phyloP scores from a whole-genome alignment of 805 yeast genomes.

The Pichia deserticola region DNA sequence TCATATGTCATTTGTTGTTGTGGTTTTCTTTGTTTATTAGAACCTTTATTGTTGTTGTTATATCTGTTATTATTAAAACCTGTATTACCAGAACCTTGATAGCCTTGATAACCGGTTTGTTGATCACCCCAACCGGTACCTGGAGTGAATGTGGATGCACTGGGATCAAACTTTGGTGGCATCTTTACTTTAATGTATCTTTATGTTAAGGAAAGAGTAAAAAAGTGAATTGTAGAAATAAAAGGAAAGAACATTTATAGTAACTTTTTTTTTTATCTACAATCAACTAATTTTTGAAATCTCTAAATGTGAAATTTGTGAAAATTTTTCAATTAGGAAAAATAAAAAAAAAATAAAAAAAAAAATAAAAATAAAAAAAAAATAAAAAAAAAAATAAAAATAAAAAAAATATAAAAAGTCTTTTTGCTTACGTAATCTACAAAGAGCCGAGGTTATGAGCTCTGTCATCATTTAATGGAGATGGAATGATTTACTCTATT shows the following conservation, averaged over 20 bases:
- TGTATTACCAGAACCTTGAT: conserved; percentile 1
- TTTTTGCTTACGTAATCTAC: too few relatives aligned
- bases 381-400: too few relatives aligned
- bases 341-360: too few relatives aligned
- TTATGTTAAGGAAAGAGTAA: too few relatives aligned
- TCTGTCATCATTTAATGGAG: too few relatives aligned
- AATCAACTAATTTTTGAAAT: too few relatives aligned
- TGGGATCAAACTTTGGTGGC: conserved; percentile 38
- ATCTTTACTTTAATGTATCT: conserved; percentile 7
- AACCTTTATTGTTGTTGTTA: conserved; percentile 11
- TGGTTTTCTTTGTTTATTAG: conserved; percentile 11
- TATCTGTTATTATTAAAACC: conserved; percentile 5
- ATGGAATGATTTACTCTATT: too few relatives aligned
- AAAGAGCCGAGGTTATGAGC: too few relatives aligned
- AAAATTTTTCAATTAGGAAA: not conserved
- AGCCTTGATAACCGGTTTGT: conserved; percentile 2
- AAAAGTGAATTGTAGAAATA: too few relatives aligned
- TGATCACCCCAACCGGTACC: conserved; percentile 20
- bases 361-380: too few relatives aligned
- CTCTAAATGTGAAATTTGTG: not conserved
- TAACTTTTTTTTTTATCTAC: not conserved
- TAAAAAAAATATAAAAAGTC: too few relatives aligned
- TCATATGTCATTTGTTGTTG: conserved; percentile 35
- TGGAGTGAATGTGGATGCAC: conserved; percentile 28
- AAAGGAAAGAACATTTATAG: not conserved